These are phyloP conservation scores for Penicillium concentricum DNA, from an alignment of 2,329 filamentous ascomycete genomes.

Conservation along the genomic window DNA sequence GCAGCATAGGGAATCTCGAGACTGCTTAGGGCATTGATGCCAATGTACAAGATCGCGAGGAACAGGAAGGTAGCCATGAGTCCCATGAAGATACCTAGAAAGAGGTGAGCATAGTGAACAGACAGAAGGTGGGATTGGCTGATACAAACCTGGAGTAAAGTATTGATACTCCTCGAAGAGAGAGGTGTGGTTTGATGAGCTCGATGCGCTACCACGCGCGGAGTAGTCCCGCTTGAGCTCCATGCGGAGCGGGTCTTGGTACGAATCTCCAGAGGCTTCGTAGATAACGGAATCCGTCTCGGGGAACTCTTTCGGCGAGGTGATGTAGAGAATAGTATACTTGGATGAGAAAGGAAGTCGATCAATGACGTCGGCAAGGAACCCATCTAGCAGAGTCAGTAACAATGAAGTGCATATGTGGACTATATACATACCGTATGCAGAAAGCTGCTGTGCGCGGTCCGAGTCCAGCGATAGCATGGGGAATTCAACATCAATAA, in stretches of 20 bases:
- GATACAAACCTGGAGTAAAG: constrained; percentile 73
- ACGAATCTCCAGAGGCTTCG: constrained; percentile 58
- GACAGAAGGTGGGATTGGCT: neutral
- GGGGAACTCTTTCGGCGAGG: constrained; percentile 53
- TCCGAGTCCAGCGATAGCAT: constrained; percentile 37
- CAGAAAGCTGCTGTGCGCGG: constrained; percentile 41
- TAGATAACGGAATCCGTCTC: constrained; percentile 50
- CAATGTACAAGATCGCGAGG: constrained; percentile 74
- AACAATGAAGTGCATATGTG: neutral
- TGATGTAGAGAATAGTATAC: constrained; percentile 76
- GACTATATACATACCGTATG: constrained; percentile 40
- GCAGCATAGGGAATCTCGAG: constrained; percentile 89
- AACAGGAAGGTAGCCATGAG: constrained; percentile 69
- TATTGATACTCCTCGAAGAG: constrained; percentile 91
- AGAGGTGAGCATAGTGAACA: constrained; percentile 10
- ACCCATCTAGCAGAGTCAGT: constrained; percentile 40
- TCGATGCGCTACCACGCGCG: constrained; percentile 22
- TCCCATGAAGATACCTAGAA: constrained; percentile 81
- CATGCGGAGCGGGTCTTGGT: constrained; percentile 60
- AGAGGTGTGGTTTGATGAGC: constrained; percentile 42
- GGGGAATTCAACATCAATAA: constrained; percentile 49
- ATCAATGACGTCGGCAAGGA: constrained; percentile 49
- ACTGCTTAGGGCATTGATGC: constrained; percentile 71
- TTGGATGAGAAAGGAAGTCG: constrained; percentile 50
- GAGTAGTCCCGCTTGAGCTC: constrained; percentile 69